Percentiles rank a stretch among this genome's conserved stretches.
Conservation (phyloP, 345 rosid species). For the Acer negundo region DNA sequence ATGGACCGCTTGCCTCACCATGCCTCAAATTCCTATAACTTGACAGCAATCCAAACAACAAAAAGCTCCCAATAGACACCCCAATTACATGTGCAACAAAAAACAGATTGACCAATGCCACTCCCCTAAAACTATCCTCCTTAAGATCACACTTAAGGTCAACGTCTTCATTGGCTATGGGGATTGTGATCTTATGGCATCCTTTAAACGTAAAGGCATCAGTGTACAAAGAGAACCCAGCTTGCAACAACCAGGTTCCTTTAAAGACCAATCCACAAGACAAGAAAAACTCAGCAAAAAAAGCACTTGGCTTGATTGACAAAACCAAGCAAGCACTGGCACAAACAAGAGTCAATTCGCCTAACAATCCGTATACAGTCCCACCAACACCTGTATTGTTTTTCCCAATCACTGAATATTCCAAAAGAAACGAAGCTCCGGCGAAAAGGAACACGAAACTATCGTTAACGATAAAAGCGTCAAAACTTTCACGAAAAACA, state of each 20-base stretch:
- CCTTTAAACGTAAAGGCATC: constrained; percentile 51
- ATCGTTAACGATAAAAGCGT: constrained; percentile 31
- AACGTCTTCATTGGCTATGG: constrained; percentile 28
- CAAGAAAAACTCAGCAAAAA: constrained; percentile 49
- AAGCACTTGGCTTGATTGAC: constrained; percentile 48
- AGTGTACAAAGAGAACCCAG: constrained; percentile 49
- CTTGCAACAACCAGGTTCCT: constrained; percentile 59
- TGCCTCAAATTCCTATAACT: constrained; percentile 34
- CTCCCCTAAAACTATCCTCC: constrained; percentile 56
- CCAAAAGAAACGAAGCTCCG: constrained; percentile 44
- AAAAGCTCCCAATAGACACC: constrained; percentile 37
- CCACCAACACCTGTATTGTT: constrained; percentile 41
- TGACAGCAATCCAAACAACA: constrained; percentile 39
- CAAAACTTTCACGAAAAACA: constrained; percentile 32
- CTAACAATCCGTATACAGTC: constrained; percentile 37
- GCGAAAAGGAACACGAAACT: constrained; percentile 32
- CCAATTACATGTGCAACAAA: constrained; percentile 51
- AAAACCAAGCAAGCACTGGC: constrained; percentile 51
- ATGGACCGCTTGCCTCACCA: constrained; percentile 45
- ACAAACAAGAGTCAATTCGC: constrained; percentile 47
- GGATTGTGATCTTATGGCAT: constrained; percentile 34
- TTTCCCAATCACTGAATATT: constrained; percentile 40
- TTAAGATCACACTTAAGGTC: constrained; percentile 53
- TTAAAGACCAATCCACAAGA: constrained; percentile 51
- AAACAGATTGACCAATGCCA: constrained; percentile 53